A percentile compares a stretch with the other conserved stretches of the same genome.
phyloP scores from a whole-genome alignment of 2,329 filamentous ascomycete genomes.

The Talaromyces sp. region DNA sequence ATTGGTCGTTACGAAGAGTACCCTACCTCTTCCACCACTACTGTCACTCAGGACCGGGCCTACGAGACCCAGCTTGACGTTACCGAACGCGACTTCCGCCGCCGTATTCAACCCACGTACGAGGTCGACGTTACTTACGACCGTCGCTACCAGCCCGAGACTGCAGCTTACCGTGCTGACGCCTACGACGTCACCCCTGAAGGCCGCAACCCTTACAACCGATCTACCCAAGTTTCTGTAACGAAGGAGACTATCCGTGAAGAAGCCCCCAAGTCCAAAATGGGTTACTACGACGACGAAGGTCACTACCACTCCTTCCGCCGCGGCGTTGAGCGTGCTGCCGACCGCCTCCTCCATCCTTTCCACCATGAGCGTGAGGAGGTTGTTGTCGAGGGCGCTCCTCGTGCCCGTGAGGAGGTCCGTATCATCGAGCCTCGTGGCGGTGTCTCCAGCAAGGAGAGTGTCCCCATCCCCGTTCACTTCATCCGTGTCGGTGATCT shows the following conservation, averaged over 20 bases:
- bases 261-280: conserved; percentile 56
- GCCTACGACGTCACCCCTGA: conserved; percentile 48
- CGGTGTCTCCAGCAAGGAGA: conserved; percentile 61
- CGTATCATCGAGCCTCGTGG: conserved; percentile 53
- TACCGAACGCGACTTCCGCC: conserved; percentile 63
- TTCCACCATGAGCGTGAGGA: conserved; percentile 52
- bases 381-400: conserved; percentile 39
- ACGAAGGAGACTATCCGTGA: conserved; percentile 52
- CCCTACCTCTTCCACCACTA: conserved; percentile 30
- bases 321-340: conserved; percentile 65
- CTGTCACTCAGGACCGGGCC: conserved; percentile 37
- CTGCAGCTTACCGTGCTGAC: conserved; percentile 26
- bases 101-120: conserved; percentile 56
- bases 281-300: conserved; percentile 79
- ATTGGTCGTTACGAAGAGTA: conserved; percentile 43
- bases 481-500: conserved; percentile 99
- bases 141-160: conserved; percentile 32
- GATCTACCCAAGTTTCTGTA: conserved; percentile 51
- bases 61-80: conserved; percentile 51
- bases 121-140: conserved; percentile 45
- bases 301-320: conserved; percentile 73
- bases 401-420: conserved; percentile 49
- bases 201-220: conserved; percentile 23
- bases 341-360: conserved; percentile 63
- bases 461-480: conserved; percentile 97